These are phyloP conservation scores for Corniculantispora saksenae DNA, from an alignment of 2,329 filamentous ascomycete species.

Conservation along the genomic window DNA sequence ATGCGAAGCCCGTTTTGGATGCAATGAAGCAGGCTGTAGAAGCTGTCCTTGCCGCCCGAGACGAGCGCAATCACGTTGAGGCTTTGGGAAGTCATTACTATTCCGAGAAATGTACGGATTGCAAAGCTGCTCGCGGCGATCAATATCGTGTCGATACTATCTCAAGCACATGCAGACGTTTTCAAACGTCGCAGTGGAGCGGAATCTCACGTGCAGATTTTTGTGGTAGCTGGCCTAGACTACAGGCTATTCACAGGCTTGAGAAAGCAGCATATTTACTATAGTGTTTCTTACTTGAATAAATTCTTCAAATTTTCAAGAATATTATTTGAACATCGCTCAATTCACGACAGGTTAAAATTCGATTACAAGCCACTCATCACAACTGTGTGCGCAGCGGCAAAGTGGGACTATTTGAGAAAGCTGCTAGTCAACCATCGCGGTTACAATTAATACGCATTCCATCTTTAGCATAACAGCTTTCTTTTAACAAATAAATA, in stretches of 20 bases:
- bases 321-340: too few species aligned
- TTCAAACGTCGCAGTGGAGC: slow-evolving; percentile 8
- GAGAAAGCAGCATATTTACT: neutral
- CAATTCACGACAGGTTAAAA: too few species aligned
- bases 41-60: slow-evolving; percentile 95
- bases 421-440: too few species aligned
- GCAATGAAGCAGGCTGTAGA: slow-evolving; percentile 91
- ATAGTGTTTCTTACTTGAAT: neutral
- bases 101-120: neutral
- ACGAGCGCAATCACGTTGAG: slow-evolving; percentile 87
- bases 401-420: too few species aligned
- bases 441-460: too few species aligned
- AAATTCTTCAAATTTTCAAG: neutral
- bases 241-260: neutral
- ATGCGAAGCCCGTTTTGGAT: slow-evolving; percentile 80
- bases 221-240: neutral
- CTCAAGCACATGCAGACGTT: slow-evolving; percentile 5
- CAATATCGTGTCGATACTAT: neutral
- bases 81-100: slow-evolving; percentile 43
- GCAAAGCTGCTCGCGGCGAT: neutral
- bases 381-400: too few species aligned
- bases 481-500: too few species aligned
- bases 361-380: too few species aligned
- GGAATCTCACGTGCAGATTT: slow-evolving; percentile 17
- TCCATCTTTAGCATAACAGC: too few species aligned